These are phyloP conservation scores for Gastrolobium villosum DNA, from an alignment of 306 rosid species.

Conservation along the genomic window DNA sequence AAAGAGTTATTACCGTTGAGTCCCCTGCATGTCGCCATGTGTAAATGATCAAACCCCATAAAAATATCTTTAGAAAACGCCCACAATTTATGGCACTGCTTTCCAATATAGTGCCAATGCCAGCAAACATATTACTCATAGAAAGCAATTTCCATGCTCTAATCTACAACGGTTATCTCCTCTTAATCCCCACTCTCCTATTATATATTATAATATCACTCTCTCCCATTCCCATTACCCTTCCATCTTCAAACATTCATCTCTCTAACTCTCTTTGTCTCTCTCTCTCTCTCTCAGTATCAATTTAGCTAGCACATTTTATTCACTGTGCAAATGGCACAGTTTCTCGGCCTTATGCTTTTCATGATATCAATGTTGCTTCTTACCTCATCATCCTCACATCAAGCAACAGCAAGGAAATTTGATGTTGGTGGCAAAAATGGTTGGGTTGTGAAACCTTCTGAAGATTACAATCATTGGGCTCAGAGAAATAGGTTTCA, in stretches of 20 bases:
- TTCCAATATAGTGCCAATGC: not conserved
- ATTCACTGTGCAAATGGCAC: not conserved
- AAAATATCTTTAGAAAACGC: slow-evolving; percentile 30
- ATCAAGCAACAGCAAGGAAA: slow-evolving; percentile 43
- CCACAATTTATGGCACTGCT: not conserved
- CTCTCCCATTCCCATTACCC: not conserved
- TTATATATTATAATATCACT: slow-evolving; percentile 32
- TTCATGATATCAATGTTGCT: slow-evolving; percentile 28
- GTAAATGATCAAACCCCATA: slow-evolving; percentile 4
- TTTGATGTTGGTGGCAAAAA: slow-evolving; percentile 71
- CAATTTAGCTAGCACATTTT: not conserved
- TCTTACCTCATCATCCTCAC: slow-evolving; percentile 28
- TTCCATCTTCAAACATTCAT: not conserved
- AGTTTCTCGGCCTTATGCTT: slow-evolving; percentile 39
- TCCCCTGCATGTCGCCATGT: slow-evolving; percentile 49
- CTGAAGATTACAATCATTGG: slow-evolving; percentile 67
- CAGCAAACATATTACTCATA: not conserved
- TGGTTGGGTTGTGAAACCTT: slow-evolving; percentile 78
- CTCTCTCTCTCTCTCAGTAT: no score
- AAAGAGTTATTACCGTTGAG: not conserved
- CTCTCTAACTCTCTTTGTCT: slow-evolving; percentile 1
- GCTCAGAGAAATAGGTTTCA: slow-evolving; percentile 69
- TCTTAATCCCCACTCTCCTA: not conserved
- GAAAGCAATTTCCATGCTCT: slow-evolving; percentile 43
- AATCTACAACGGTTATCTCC: slow-evolving; percentile 53